Percentiles rank a stretch among this genome's conserved stretches.
These are phyloP conservation scores for Blastosporella zonata DNA, from an alignment of 1,284 basidiomycete genomes.

Conservation along the genomic window DNA sequence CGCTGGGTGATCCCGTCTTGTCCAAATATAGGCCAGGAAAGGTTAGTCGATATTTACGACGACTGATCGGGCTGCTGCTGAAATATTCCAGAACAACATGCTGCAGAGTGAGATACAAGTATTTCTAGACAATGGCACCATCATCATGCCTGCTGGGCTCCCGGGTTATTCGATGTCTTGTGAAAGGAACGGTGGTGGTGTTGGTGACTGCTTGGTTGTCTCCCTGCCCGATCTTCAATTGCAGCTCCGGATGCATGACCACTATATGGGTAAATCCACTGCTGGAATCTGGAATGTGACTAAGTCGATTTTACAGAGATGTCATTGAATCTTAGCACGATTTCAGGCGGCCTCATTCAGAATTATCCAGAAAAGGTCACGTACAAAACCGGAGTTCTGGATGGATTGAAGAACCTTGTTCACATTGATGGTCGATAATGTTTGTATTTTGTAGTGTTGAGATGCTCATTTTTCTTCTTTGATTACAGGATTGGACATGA, in stretches of 20 bases:
- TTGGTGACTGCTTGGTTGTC: slow-evolving; percentile 58
- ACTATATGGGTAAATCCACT: slow-evolving; percentile 73
- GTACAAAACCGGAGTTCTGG: slow-evolving; percentile 24
- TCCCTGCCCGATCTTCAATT: slow-evolving; percentile 69
- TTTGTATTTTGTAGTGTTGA: slow-evolving; percentile 22
- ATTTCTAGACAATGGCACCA: slow-evolving; percentile 47
- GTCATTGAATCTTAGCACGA: slow-evolving; percentile 67
- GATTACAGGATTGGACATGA: slow-evolving; percentile 68
- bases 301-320: slow-evolving; percentile 53
- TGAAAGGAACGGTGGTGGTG: slow-evolving; percentile 27
- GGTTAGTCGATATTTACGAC: slow-evolving; percentile 45
- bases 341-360: slow-evolving; percentile 50
- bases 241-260: slow-evolving; percentile 76
- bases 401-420: slow-evolving; percentile 38
- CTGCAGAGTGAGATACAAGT: slow-evolving; percentile 74
- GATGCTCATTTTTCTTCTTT: slow-evolving; percentile 8
- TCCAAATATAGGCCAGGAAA: slow-evolving; percentile 75
- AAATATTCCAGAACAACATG: slow-evolving; percentile 64
- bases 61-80: slow-evolving; percentile 1
- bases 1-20: slow-evolving; percentile 77
- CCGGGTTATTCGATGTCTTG: slow-evolving; percentile 59
- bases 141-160: slow-evolving; percentile 73
- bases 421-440: slow-evolving; percentile 57
- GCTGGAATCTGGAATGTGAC: not conserved
- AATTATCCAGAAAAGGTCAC: slow-evolving; percentile 47